Base-by-base conservation (phyloP, 352 stramenopile species). In the Pythium insidiosum region DNA sequence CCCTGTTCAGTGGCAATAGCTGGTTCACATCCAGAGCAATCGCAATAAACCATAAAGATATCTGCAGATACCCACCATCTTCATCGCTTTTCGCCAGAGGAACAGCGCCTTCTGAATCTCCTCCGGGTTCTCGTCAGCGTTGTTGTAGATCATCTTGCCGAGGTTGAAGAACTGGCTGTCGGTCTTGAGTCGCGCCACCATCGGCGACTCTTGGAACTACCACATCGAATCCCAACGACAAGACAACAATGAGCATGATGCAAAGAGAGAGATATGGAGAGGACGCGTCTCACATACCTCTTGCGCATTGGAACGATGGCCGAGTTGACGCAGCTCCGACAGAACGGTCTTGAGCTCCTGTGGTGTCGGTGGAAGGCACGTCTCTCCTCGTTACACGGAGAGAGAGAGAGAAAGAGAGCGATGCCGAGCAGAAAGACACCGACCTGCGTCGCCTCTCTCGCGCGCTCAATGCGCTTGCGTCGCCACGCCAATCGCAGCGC, bases 111-210 rank as follows among this genome's bases (percentile, higher is more conserved):
- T 91, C 34, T 87, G 61, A 21, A 83, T 58, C 47, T 89, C 76
- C 35, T 62, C 52, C 2, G 64, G 43, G 22, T 82, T 83, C 25
- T 70, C 66, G 6, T 63, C 59, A 2, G 73, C 61, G 38, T 93
- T 93, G 50, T 72, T 73, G 66, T 86, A 93, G 43, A 93, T 87
- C 65, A 89, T 80, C 53, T 89, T 88, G 41, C 69, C 81, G 13
- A 93, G 50, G 2, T 73, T 71, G 31, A 79, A 84, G 31, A 78
- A 73, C 52, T 89, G 70, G 22, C 63, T 48, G n/a, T 68, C 69
- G n/a, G 52, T 71, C 39, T 60, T 58, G 21, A 88, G 53, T 2
- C 58, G 73, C 18, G 55, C 49, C 44, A 88, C 73, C 34, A 88
- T 56, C 9, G 73, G 53, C 11, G 75, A 88, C 34, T 68, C 60